phyloP scores from a whole-genome alignment of 257 asterid genomes.

The Solanum neorickii region DNA sequence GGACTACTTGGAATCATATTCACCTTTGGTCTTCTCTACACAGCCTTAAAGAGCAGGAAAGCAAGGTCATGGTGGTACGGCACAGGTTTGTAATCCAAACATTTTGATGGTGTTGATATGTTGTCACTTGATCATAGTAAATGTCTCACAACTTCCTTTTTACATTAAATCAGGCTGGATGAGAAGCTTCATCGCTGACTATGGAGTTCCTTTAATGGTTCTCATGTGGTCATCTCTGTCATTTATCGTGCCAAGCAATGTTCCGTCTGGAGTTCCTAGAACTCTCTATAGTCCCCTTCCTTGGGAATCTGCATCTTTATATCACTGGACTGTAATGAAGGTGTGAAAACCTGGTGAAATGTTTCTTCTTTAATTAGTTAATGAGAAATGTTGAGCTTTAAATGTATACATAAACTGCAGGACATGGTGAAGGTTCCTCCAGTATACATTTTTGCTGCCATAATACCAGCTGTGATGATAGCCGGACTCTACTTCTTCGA shows the following conservation, averaged over 20 bases:
- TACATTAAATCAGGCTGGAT: background rate
- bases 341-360: background rate
- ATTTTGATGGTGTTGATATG: background rate
- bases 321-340: slow-evolving; percentile 3
- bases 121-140: background rate
- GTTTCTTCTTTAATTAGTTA: background rate
- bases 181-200: background rate
- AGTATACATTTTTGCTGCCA: slow-evolving; percentile 32
- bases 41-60: slow-evolving; percentile 4
- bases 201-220: slow-evolving; percentile 10
- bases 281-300: slow-evolving; percentile 3
- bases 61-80: slow-evolving; percentile 5
- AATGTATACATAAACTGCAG: slow-evolving; percentile 5
- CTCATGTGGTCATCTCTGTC: background rate
- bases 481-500: slow-evolving; percentile 56
- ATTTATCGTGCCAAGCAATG: background rate
- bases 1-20: slow-evolving; percentile 1
- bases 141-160: background rate
- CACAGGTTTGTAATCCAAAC: background rate
- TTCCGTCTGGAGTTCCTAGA: slow-evolving; percentile 7
- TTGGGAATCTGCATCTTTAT: slow-evolving; percentile 2
- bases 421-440: slow-evolving; percentile 47
- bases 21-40: slow-evolving; percentile 1
- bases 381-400: background rate
- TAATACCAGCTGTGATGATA: slow-evolving; percentile 46